These are phyloP conservation scores for Mycocentrospora acerina DNA, from an alignment of 2,329 filamentous ascomycete species.

Conservation along the genomic window DNA sequence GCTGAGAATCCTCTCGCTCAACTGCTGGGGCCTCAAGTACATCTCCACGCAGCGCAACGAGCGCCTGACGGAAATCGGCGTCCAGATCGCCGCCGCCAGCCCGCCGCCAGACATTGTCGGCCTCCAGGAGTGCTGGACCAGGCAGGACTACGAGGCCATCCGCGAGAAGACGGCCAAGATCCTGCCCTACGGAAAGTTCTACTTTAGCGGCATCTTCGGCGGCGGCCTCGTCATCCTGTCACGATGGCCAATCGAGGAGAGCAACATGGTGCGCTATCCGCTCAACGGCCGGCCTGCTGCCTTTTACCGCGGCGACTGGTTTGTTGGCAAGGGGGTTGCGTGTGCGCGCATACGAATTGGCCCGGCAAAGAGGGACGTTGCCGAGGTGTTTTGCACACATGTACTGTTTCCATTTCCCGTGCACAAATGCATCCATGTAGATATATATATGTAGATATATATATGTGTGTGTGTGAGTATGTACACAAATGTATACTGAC, in stretches of 20 bases:
- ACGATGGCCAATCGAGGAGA: constrained; percentile 89
- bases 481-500: constrained; percentile 41
- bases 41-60: constrained; percentile 75
- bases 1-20: constrained; percentile 82
- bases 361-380: constrained; percentile 61
- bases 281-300: constrained; percentile 91
- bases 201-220: constrained; percentile 84
- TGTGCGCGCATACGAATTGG: constrained; percentile 77
- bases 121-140: constrained; percentile 94
- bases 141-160: constrained; percentile 78
- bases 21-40: constrained; percentile 95
- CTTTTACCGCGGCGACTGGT: constrained; percentile 95
- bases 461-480: constrained; percentile 46
- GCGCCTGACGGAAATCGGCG: constrained; percentile 81
- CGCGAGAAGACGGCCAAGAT: constrained; percentile 70
- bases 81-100: constrained; percentile 67
- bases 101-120: constrained; percentile 81
- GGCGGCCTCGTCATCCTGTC: constrained; percentile 87
- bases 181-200: constrained; percentile 91
- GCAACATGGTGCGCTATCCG: constrained; percentile 82
- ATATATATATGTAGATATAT: too few relatives aligned
- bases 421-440: too few relatives aligned
- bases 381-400: constrained; percentile 93
- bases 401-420: constrained; percentile 41
- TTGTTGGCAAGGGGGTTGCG: constrained; percentile 90